Evolutionary conservation across 192 early-diverging fungal species (phyloP).

Genomic region (Lunasporangiospora selenospora): DNA sequence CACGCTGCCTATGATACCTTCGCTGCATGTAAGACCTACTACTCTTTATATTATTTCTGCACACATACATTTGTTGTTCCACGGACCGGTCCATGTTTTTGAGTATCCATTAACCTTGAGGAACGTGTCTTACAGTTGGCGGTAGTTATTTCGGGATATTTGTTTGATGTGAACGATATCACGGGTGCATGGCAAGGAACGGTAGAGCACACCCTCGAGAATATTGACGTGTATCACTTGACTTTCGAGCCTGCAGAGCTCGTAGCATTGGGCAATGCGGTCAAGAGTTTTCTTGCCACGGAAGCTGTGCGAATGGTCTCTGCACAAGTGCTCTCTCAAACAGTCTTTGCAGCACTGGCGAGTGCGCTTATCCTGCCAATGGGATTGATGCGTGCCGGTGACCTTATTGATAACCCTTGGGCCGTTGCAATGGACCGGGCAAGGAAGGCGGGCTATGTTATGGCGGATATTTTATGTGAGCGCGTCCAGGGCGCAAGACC

Average conservation of each 20-base stretch:
- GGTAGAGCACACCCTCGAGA: slow-evolving; percentile 25
- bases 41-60: too few species aligned
- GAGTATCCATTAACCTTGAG: too few species aligned
- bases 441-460: slow-evolving; percentile 59
- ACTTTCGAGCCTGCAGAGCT: slow-evolving; percentile 56
- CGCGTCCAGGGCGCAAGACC: slow-evolving; percentile 64
- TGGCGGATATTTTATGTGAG: slow-evolving; percentile 61
- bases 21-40: slow-evolving; percentile 56
- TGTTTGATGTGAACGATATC: slow-evolving; percentile 46
- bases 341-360: slow-evolving; percentile 58
- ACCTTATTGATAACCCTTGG: slow-evolving; percentile 70
- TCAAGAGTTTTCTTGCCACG: slow-evolving; percentile 55
- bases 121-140: slow-evolving; percentile 43
- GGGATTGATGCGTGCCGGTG: slow-evolving; percentile 56
- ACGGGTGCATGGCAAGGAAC: slow-evolving; percentile 53
- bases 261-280: slow-evolving; percentile 54
- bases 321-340: slow-evolving; percentile 53
- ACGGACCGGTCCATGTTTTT: too few species aligned
- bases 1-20: slow-evolving; percentile 59
- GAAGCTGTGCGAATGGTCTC: slow-evolving; percentile 57
- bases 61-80: too few species aligned
- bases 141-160: slow-evolving; percentile 65
- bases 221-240: slow-evolving; percentile 57
- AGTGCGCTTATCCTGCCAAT: slow-evolving; percentile 58
- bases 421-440: slow-evolving; percentile 59